A percentile compares a stretch with the other conserved stretches of the same genome.
Evolutionary conservation across 352 stramenopile genomes (phyloP).

Genomic region (Globisporangium perplexum): DNA sequence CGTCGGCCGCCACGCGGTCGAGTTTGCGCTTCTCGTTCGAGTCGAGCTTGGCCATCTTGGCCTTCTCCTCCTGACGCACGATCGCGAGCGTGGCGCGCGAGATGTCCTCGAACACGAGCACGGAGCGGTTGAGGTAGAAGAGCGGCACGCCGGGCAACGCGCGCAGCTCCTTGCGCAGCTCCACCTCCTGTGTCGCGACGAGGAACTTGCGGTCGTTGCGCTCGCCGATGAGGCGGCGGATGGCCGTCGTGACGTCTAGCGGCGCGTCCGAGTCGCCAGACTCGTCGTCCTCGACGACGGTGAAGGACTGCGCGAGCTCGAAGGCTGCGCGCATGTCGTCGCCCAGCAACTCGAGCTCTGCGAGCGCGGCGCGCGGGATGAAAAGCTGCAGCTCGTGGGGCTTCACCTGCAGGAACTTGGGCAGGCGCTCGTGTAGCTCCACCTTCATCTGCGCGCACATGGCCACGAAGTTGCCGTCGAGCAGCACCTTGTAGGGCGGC

Average conservation of each 20-base stretch:
- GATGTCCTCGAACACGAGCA: constrained; percentile 86
- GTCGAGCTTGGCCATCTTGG: constrained; percentile 61
- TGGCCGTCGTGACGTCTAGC: constrained; percentile 32
- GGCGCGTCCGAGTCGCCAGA: constrained; percentile 5
- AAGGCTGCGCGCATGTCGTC: constrained; percentile 54
- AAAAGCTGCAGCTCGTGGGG: constrained; percentile 63
- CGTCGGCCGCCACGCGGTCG: constrained; percentile 30
- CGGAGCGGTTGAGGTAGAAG: constrained; percentile 84
- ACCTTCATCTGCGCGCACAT: constrained; percentile 89
- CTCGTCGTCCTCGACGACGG: constrained; percentile 41
- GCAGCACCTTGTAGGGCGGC: constrained; percentile 72
- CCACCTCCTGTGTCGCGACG: constrained; percentile 81
- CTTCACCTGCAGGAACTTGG: constrained; percentile 83
- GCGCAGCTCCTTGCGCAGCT: constrained; percentile 71
- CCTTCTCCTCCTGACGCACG: constrained; percentile 72
- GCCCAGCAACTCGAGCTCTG: constrained; percentile 70
- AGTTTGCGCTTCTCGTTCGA: constrained; percentile 76
- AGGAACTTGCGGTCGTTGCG: constrained; percentile 79
- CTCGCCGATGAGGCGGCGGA: constrained; percentile 27
- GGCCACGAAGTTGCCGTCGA: constrained; percentile 85
- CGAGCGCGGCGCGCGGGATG: constrained; percentile 56
- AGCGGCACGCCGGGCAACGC: constrained; percentile 67
- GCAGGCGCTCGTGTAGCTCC: constrained; percentile 65
- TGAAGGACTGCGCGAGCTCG: constrained; percentile 62
- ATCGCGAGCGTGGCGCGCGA: constrained; percentile 71